Base-by-base conservation (phyloP, 495 filamentous ascomycete species). In the Coniosporium apollinis region DNA sequence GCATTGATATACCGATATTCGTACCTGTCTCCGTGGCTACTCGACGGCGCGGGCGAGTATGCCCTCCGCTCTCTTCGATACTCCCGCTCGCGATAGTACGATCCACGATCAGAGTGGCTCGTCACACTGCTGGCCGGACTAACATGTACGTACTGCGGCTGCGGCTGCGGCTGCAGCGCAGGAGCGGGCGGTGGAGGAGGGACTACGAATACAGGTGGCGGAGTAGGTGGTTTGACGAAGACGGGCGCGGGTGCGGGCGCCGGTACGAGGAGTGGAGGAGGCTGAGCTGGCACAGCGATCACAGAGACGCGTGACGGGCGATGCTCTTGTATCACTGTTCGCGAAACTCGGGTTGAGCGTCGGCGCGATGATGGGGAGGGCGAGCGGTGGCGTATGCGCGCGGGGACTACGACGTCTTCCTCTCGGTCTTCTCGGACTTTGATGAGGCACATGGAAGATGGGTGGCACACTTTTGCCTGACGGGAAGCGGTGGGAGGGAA, bases 1-100 rank as follows among this genome's bases (percentile, higher is more conserved):
- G 49, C 47, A 29, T 57, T 47, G 17, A 59, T 45, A 41, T 59
- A 59, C 22, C 52, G 39, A n/a, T n/a, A n/a, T n/a, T n/a, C 28
- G 22, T 15, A 37, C 17, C n/a, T 37, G 13, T 1, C 28, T 19
- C 14, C 32, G 25, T 21, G 13, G 32, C 22, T 7, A 31, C 29
- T 34, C 10, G 40, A 26, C 24, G 8, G 24, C 7, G 44, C 40
- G 7, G 46, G 48, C 10, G 46, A 51, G 18, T 48, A 42, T n/a
- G 47, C 38, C 19, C 38, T 30, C 18, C 49, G 28, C 34, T 52
- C 47, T 8, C 46, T 32, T 25, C 51, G 25, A 7, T 47, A 34
- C 36, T 57, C 54, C 21, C 44, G 40, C 43, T 54, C 48, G 30
- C 50, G 43, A 19, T 48, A 28, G 21, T 46, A 38, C 33, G 51